Evolutionary conservation across 192 early-diverging fungal species (phyloP).

Genomic region (Coemansia sp.): DNA sequence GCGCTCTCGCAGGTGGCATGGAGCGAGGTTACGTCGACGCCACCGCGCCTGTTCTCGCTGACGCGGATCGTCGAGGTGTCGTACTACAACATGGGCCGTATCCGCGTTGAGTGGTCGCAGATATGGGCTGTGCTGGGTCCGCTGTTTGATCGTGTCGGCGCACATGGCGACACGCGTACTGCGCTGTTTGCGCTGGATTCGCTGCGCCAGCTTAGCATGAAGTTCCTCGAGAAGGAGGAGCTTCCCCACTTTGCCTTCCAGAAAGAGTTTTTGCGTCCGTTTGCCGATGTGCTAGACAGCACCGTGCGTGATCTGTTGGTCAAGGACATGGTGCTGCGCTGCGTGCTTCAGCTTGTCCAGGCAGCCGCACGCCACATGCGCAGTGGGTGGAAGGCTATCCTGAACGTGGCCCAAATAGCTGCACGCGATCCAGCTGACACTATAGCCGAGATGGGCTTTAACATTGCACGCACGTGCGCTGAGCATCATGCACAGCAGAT

Average conservation of each 20-base stretch:
- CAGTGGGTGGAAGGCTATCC: slow-evolving; percentile 76
- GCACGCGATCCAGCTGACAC: slow-evolving; percentile 66
- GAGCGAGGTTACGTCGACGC: slow-evolving; percentile 71
- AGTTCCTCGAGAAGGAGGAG: slow-evolving; percentile 95
- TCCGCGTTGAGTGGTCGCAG: slow-evolving; percentile 92
- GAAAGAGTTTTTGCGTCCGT: slow-evolving; percentile 90
- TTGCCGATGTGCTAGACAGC: slow-evolving; percentile 76
- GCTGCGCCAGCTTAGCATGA: slow-evolving; percentile 86
- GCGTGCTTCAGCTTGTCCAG: slow-evolving; percentile 72
- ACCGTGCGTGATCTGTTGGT: slow-evolving; percentile 61
- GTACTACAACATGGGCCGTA: slow-evolving; percentile 96
- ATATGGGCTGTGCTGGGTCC: slow-evolving; percentile 82
- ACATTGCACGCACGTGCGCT: slow-evolving; percentile 43
- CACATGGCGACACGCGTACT: slow-evolving; percentile 78
- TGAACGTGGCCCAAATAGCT: slow-evolving; percentile 62
- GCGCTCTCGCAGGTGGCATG: slow-evolving; percentile 81
- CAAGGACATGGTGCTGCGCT: slow-evolving; percentile 76
- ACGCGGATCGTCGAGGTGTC: slow-evolving; percentile 95
- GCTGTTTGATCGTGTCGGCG: slow-evolving; percentile 85
- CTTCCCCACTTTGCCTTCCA: slow-evolving; percentile 91
- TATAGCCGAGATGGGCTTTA: slow-evolving; percentile 75
- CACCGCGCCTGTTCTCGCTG: slow-evolving; percentile 85
- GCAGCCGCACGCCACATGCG: slow-evolving; percentile 73
- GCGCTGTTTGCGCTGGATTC: slow-evolving; percentile 90
- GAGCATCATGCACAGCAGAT: slow-evolving; percentile 35